Evolutionary conservation across 106 monocot species (phyloP), one percentile per base, ranked within the genome.

Genomic region (Acorus calamus): DNA sequence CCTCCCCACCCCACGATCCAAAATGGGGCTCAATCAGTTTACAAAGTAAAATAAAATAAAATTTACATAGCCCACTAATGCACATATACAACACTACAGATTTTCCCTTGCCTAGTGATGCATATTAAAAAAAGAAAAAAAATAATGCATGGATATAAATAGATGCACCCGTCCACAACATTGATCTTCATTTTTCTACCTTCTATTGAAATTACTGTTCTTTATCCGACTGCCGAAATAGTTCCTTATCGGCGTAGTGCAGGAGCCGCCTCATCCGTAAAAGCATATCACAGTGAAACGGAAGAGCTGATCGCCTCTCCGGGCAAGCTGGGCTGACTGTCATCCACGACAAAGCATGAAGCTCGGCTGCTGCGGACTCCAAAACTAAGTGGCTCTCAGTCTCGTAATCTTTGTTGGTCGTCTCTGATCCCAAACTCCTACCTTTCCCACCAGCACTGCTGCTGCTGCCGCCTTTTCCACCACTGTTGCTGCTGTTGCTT

Each of bases 331-430:
- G 90, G 58, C 94, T 96, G 8, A 64, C 84, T 1, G 94, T 96
- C 82, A 96, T 69, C 90, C 90, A 96, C 3, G 90, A 91, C 12
- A 96, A 74, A 7, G 86, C 74, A 46, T 90, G 86, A 42, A 96
- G 81, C 59, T 96, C 94, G 0, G 94, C 90, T 4, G 87, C 80
- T 6, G 85, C 76, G 2, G 84, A 76, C 69, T 96, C 91, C 55
- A 96, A 66, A 59, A 88, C 78, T 46, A 55, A 51, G 63, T 74
- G 84, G 0, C 63, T 76, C 62, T 91, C 94, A 7, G 60, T 6
- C 50, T 87, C 87, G 53, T 81, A 62, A 46, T 83, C 86, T 62
- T 72, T 81, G 50, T 9, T 70, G 8, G 41, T 49, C 8, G 57
- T 55, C 51, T 93, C 92, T 4, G 69, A 50, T 14, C 69, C 76